Conservation (phyloP, 2,329 filamentous ascomycete species). For the Alternaria solani region DNA sequence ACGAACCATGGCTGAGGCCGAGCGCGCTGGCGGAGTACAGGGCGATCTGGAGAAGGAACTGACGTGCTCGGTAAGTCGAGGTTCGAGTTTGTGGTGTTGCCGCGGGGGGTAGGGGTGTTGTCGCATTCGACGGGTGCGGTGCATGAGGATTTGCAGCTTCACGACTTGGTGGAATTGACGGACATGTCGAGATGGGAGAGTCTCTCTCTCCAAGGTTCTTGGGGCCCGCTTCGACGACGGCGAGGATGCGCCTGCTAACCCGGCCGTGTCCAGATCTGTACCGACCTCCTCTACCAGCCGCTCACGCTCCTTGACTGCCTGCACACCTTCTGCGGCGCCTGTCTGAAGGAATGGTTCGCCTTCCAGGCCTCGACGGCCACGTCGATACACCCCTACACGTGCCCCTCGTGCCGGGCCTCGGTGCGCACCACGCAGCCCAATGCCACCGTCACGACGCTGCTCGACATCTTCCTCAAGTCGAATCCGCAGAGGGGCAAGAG, state of each 20-base stretch:
- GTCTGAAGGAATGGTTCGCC: conserved; percentile 93
- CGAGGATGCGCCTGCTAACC: conserved; percentile 34
- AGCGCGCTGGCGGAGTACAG: conserved; percentile 54
- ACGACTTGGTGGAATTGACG: not conserved
- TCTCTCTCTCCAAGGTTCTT: conserved; percentile 1
- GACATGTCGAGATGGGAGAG: not conserved
- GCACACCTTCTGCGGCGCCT: conserved; percentile 95
- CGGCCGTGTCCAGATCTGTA: conserved; percentile 77
- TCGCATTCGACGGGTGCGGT: not conserved
- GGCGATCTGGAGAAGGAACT: conserved; percentile 89
- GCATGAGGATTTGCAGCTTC: not conserved
- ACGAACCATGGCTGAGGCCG: conserved; percentile 44
- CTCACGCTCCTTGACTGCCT: conserved; percentile 91
- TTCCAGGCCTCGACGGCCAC: conserved; percentile 73
- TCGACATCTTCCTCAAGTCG: conserved; percentile 85
- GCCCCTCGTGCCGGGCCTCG: conserved; percentile 86
- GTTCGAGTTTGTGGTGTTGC: conserved; percentile 21
- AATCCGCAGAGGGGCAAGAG: conserved; percentile 79
- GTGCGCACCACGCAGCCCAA: conserved; percentile 91
- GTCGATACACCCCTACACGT: conserved; percentile 74
- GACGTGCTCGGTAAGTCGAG: conserved; percentile 82
- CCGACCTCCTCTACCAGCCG: conserved; percentile 90
- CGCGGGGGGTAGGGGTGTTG: not conserved
- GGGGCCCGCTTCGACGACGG: not conserved
- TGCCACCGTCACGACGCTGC: conserved; percentile 84